Conservation (phyloP, 306 rosid species). For the Prunus mume region DNA sequence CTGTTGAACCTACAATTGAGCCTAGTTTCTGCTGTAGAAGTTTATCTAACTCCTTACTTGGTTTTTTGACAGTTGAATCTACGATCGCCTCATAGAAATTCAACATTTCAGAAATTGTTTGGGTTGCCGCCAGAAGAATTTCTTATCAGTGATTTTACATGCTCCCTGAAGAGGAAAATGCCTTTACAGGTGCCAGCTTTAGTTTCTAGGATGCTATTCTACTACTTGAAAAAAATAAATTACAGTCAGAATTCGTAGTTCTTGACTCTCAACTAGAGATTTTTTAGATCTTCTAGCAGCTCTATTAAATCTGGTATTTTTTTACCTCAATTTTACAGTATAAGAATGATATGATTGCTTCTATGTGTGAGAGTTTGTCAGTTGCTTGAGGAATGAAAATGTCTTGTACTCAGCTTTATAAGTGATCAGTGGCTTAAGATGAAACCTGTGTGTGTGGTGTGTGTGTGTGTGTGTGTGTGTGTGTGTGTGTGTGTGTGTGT, state of each 20-base stretch:
- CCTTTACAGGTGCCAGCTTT: conserved; percentile 61
- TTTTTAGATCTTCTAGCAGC: background rate
- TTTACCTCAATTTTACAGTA: background rate
- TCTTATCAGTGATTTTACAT: conserved; percentile 76
- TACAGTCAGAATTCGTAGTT: background rate
- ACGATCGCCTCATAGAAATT: conserved; percentile 80
- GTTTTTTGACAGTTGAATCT: conserved; percentile 56
- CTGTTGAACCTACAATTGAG: background rate
- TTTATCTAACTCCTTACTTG: conserved; percentile 20
- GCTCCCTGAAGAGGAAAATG: conserved; percentile 72
- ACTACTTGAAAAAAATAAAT: background rate
- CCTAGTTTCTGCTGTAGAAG: background rate
- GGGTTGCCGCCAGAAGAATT: conserved; percentile 86
- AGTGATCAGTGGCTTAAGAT: background rate
- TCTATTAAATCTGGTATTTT: background rate
- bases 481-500: background rate
- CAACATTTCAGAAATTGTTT: conserved; percentile 83
- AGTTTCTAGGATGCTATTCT: conserved; percentile 4
- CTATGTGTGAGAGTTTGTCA: background rate
- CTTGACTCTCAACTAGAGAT: background rate
- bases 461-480: background rate
- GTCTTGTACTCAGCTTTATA: background rate
- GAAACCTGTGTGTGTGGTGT: background rate
- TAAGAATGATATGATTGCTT: background rate
- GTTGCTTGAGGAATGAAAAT: background rate